A percentile compares a stretch with the other conserved stretches of the same genome.
These are phyloP conservation scores for Sporothrix sp. DNA, from an alignment of 2,329 filamentous ascomycete species.

Conservation along the genomic window DNA sequence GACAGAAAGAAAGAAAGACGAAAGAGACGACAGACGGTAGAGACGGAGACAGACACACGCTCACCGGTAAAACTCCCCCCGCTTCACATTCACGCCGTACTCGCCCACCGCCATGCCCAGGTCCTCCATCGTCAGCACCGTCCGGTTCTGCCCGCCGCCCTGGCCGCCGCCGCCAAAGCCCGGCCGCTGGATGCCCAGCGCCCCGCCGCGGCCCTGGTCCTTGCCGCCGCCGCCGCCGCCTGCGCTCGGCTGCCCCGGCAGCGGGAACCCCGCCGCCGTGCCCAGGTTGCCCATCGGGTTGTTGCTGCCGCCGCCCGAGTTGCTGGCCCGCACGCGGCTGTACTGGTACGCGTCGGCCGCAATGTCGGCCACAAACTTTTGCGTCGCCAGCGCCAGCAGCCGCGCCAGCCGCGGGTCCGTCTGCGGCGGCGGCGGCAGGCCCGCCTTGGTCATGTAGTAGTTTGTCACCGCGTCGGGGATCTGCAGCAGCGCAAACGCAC, in stretches of 20 bases:
- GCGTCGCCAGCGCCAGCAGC: slow-evolving; percentile 90
- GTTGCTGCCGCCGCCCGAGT: slow-evolving; percentile 69
- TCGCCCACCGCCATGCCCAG: slow-evolving; percentile 95
- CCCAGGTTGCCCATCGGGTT: slow-evolving; percentile 86
- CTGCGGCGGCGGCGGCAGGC: slow-evolving; percentile 83
- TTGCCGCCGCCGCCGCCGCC: slow-evolving; percentile 38
- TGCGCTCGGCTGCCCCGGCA: slow-evolving; percentile 46
- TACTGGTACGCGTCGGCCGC: slow-evolving; percentile 98
- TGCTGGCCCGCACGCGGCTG: slow-evolving; percentile 87
- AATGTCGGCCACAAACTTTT: slow-evolving; percentile 97
- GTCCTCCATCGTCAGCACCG: slow-evolving; percentile 97
- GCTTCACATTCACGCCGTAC: slow-evolving; percentile 95
- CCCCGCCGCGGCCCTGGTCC: slow-evolving; percentile 48
- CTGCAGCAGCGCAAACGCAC: too few relatives aligned
- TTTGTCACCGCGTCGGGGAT: slow-evolving; percentile 96
- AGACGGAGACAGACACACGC: neutral
- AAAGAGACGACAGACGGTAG: neutral
- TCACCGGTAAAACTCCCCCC: slow-evolving; percentile 90
- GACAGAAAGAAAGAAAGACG: neutral
- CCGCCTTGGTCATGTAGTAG: slow-evolving; percentile 95
- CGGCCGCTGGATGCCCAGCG: slow-evolving; percentile 64
- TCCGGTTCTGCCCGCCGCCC: slow-evolving; percentile 79
- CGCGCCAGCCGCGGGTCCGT: slow-evolving; percentile 85
- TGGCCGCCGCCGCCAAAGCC: slow-evolving; percentile 83
- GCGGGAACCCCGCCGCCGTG: slow-evolving; percentile 59